Percentiles rank a stretch among this genome's conserved stretches.
These are phyloP conservation scores for Apiospora hydei DNA, from an alignment of 2,329 filamentous ascomycete genomes.

Conservation along the genomic window DNA sequence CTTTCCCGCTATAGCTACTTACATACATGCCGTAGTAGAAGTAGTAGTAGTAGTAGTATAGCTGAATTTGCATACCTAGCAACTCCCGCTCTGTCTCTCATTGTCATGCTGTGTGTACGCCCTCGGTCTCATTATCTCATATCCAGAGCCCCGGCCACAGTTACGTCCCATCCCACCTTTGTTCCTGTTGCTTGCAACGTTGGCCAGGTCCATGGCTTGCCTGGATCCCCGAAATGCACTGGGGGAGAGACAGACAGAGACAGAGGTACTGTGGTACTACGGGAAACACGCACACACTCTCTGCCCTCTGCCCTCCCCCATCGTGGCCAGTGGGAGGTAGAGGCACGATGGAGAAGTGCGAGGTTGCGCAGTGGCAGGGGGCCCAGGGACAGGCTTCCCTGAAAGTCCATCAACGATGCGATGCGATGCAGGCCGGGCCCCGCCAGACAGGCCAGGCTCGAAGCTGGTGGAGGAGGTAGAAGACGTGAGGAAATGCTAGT, in stretches of 20 bases:
- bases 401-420: conserved; percentile 21
- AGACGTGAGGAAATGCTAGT: conserved; percentile 10
- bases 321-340: conserved; percentile 18
- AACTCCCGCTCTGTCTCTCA: conserved; percentile 18
- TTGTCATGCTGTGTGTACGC: not conserved
- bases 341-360: conserved; percentile 3
- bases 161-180: conserved; percentile 17
- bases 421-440: conserved; percentile 20
- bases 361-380: conserved; percentile 10
- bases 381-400: conserved; percentile 12
- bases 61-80: not conserved
- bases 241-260: conserved; percentile 15
- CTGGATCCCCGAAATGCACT: conserved; percentile 1
- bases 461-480: not conserved
- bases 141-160: not conserved
- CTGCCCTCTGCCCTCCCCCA: not conserved
- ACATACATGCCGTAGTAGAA: not conserved
- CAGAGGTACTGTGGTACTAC: conserved; percentile 16
- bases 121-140: conserved; percentile 17
- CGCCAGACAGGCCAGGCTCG: conserved; percentile 4
- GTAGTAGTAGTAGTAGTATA: not conserved
- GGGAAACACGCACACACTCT: not conserved
- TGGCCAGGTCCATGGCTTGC: conserved; percentile 15
- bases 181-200: conserved; percentile 7
- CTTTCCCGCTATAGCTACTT: not conserved